Percentiles rank a stretch among this genome's conserved stretches.
Conservation (phyloP, 306 rosid species). For the Sesbania bispinosa region DNA sequence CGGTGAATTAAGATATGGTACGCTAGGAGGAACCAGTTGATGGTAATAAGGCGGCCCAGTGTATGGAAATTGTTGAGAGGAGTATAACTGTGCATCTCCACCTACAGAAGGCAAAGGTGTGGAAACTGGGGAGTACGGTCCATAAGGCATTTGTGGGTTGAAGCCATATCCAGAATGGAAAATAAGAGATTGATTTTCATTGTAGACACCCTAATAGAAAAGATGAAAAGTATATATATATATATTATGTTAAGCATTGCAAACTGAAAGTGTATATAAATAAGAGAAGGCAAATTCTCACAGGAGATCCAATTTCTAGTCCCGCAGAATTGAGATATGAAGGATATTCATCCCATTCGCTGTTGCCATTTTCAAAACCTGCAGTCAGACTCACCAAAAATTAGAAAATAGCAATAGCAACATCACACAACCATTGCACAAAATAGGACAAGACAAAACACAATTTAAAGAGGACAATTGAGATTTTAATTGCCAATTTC, state of each 20-base stretch:
- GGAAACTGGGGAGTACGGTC: conserved; percentile 85
- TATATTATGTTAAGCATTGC: conserved; percentile 8
- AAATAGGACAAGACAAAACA: neutral
- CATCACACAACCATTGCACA: neutral
- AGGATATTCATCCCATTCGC: conserved; percentile 83
- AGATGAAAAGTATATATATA: neutral
- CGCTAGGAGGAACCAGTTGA: conserved; percentile 63
- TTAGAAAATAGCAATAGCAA: neutral
- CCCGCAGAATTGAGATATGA: conserved; percentile 71
- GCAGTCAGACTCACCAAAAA: neutral
- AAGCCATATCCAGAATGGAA: conserved; percentile 88
- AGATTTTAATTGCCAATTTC: neutral
- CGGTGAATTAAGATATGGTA: conserved; percentile 66
- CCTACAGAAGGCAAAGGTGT: conserved; percentile 81
- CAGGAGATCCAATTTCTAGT: conserved; percentile 77
- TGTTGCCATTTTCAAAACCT: conserved; percentile 14
- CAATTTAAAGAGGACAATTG: neutral
- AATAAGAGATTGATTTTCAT: conserved; percentile 75
- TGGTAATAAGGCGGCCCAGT: conserved; percentile 74
- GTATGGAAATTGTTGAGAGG: conserved; percentile 75
- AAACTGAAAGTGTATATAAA: neutral
- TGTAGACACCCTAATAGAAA: conserved; percentile 66
- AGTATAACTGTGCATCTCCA: conserved; percentile 70
- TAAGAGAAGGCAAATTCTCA: conserved; percentile 35
- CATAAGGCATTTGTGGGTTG: conserved; percentile 83